These are phyloP conservation scores for Panaeolus papilionaceus DNA, from an alignment of 768 basidiomycete species.

Conservation along the genomic window DNA sequence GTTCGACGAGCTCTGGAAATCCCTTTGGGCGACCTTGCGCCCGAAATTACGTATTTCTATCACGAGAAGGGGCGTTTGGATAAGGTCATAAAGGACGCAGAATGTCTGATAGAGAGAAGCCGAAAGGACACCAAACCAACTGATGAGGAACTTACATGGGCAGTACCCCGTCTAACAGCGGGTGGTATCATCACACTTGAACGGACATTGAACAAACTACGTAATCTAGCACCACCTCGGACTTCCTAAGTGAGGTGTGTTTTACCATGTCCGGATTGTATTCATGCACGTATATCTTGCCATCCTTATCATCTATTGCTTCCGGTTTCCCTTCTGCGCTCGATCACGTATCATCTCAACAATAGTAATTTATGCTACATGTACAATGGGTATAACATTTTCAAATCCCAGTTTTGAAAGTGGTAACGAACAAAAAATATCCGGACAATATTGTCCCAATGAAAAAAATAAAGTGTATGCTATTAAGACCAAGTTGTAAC, in stretches of 20 bases:
- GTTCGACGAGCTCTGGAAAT: conserved; percentile 88
- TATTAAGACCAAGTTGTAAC: neutral
- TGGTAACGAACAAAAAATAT: neutral
- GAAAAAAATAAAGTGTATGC: neutral
- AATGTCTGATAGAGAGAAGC: conserved; percentile 73
- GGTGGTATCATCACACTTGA: conserved; percentile 82
- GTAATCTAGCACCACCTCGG: conserved; percentile 38
- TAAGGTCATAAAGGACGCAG: conserved; percentile 71
- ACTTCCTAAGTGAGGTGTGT: neutral
- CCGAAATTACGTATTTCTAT: conserved; percentile 80
- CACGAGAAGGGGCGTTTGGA: conserved; percentile 64
- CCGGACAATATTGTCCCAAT: neutral
- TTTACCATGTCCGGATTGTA: neutral
- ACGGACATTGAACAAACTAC: conserved; percentile 74
- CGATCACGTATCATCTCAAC: conserved; percentile 8
- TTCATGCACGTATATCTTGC: neutral
- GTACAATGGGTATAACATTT: conserved; percentile 10
- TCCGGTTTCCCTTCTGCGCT: conserved; percentile 22
- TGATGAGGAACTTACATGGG: conserved; percentile 42
- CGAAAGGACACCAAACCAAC: conserved; percentile 38
- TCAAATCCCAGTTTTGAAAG: conserved; percentile 7
- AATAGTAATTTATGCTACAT: conserved; percentile 12
- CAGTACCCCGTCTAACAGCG: conserved; percentile 78
- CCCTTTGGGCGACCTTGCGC: conserved; percentile 72
- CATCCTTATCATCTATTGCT: neutral